Percentiles rank a stretch among this genome's conserved stretches.
Evolutionary conservation across 768 basidiomycete genomes (phyloP).

Genomic region (Agrocybe praecox): DNA sequence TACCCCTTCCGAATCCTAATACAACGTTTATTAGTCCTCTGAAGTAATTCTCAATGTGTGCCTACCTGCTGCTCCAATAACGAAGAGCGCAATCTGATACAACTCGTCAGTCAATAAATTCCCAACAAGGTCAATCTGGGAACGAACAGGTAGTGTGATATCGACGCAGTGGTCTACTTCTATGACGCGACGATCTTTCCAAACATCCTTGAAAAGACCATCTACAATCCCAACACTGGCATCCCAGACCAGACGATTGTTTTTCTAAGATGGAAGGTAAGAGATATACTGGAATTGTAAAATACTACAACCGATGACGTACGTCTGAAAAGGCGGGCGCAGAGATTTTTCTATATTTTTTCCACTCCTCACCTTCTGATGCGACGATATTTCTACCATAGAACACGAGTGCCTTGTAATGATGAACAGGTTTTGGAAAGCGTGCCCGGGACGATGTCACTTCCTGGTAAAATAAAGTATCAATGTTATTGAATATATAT

Average conservation of each 20-base stretch:
- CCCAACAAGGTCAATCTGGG: neutral
- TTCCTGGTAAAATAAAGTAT: conserved; percentile 39
- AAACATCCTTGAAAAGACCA: conserved; percentile 48
- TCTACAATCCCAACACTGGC: conserved; percentile 43
- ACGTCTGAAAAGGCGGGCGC: conserved; percentile 72
- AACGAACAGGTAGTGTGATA: conserved; percentile 53
- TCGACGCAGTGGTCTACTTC: conserved; percentile 48
- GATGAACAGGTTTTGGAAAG: conserved; percentile 57
- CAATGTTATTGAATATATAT: neutral
- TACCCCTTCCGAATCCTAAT: conserved; percentile 53
- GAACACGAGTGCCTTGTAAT: conserved; percentile 46
- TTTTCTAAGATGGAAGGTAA: conserved; percentile 29
- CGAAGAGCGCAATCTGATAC: conserved; percentile 53
- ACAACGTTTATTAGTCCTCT: neutral
- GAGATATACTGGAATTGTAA: neutral
- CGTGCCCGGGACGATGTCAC: conserved; percentile 46
- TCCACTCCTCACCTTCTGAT: conserved; percentile 68
- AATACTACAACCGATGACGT: conserved; percentile 13
- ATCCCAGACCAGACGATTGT: conserved; percentile 52
- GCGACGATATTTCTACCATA: conserved; percentile 68
- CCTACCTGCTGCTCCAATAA: conserved; percentile 55
- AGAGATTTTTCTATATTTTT: conserved; percentile 60
- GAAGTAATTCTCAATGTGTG: neutral
- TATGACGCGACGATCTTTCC: conserved; percentile 44
- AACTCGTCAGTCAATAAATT: conserved; percentile 8